These are phyloP conservation scores for Macadamia tetraphylla DNA, from an alignment of 164 flowering plant species.

Conservation along the genomic window DNA sequence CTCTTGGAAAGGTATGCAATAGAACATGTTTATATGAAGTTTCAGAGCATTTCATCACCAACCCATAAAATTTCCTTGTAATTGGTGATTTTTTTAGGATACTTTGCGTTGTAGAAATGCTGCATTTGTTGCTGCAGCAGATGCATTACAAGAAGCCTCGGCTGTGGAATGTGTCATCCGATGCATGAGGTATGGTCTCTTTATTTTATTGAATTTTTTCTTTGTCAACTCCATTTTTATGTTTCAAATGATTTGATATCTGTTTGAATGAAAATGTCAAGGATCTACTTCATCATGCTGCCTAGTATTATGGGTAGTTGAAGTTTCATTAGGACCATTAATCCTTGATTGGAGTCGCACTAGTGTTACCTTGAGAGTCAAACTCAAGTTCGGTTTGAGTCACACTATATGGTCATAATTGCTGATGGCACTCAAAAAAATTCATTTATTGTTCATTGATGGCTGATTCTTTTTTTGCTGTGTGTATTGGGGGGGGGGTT, in stretches of 20 bases:
- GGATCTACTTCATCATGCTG: not conserved
- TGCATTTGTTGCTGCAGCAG: constrained; percentile 41
- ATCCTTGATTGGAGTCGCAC: too few relatives aligned
- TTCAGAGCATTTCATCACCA: not conserved
- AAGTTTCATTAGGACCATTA: too few relatives aligned
- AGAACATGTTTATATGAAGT: not conserved
- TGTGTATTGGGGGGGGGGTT: too few relatives aligned
- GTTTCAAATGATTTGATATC: not conserved
- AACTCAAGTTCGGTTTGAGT: too few relatives aligned
- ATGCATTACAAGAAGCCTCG: constrained; percentile 57
- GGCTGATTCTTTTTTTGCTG: too few relatives aligned
- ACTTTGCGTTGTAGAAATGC: constrained; percentile 28
- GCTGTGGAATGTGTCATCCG: constrained; percentile 39
- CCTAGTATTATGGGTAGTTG: not conserved
- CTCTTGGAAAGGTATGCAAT: constrained; percentile 46
- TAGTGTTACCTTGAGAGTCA: too few relatives aligned
- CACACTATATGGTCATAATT: too few relatives aligned
- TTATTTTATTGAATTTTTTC: not conserved
- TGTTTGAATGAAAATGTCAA: not conserved
- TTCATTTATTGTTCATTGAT: too few relatives aligned
- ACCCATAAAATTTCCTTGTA: not conserved
- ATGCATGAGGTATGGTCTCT: constrained; percentile 42
- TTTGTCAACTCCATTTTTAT: not conserved
- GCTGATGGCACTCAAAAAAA: too few relatives aligned
- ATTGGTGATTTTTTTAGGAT: constrained; percentile 34